phyloP scores from a whole-genome alignment of 1,284 basidiomycete species.

The Ustilago sp. region DNA sequence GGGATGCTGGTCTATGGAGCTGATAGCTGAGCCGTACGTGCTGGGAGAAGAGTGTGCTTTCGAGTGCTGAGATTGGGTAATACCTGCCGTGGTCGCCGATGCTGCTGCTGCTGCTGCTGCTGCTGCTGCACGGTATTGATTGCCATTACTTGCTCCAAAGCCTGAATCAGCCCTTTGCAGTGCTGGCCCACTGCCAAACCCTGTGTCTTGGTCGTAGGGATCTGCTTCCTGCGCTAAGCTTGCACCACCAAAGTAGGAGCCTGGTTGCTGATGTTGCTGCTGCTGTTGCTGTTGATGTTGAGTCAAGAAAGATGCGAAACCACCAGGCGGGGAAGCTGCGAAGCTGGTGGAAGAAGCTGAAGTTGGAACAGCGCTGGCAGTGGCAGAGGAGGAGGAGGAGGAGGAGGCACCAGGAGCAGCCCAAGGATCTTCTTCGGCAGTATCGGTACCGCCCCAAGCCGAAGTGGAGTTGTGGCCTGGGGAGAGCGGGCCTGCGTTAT shows the following conservation, averaged over 20 bases:
- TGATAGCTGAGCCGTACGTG: slow-evolving; percentile 36
- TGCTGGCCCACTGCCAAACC: slow-evolving; percentile 12
- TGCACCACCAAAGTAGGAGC: slow-evolving; percentile 13
- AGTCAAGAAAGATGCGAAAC: slow-evolving; percentile 33
- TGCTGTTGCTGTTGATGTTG: slow-evolving; percentile 35
- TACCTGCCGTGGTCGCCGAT: not conserved
- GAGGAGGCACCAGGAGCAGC: slow-evolving; percentile 38
- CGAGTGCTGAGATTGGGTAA: slow-evolving; percentile 13
- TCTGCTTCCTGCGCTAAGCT: slow-evolving; percentile 33
- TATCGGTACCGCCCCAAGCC: slow-evolving; percentile 52
- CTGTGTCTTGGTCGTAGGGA: slow-evolving; percentile 23
- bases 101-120: slow-evolving; percentile 3
- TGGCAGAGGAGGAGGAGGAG: slow-evolving; percentile 14
- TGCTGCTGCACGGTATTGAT: slow-evolving; percentile 8
- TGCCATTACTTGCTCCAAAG: slow-evolving; percentile 7
- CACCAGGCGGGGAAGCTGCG: slow-evolving; percentile 26
- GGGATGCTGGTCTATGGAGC: slow-evolving; percentile 18
- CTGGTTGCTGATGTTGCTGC: slow-evolving; percentile 5
- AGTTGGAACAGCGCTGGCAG: slow-evolving; percentile 12
- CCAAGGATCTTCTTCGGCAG: slow-evolving; percentile 53
- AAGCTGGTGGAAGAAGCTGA: slow-evolving; percentile 18
- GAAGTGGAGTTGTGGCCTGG: slow-evolving; percentile 50
- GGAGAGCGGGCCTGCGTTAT: slow-evolving; percentile 47
- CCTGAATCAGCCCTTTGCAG: slow-evolving; percentile 23
- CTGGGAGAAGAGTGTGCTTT: slow-evolving; percentile 35